A percentile compares a stretch with the other conserved stretches of the same genome.
phyloP scores from a whole-genome alignment of 2,329 filamentous ascomycete species.

The Endothia cerciana region DNA sequence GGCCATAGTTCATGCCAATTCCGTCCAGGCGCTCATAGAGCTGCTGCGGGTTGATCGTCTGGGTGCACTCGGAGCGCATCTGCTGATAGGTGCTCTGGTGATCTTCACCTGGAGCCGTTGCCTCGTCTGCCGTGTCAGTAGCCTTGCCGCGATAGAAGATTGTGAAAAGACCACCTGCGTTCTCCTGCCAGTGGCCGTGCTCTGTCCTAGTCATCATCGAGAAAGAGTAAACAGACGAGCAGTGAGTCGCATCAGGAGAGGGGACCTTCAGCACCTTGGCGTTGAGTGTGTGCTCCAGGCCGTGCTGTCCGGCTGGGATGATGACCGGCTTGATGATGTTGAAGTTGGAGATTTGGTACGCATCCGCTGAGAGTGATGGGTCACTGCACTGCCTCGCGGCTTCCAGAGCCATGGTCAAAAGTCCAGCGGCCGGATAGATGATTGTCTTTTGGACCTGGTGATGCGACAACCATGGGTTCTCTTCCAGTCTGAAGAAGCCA shows the following conservation, averaged over 20 bases:
- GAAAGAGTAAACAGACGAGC: constrained; percentile 41
- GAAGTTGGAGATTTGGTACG: constrained; percentile 50
- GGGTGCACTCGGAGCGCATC: constrained; percentile 37
- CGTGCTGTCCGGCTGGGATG: constrained; percentile 49
- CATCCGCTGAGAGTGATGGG: constrained; percentile 6
- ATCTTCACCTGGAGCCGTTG: constrained; percentile 29
- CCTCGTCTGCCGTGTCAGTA: not conserved
- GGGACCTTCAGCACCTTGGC: constrained; percentile 39
- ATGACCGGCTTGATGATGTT: constrained; percentile 56
- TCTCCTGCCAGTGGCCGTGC: constrained; percentile 46
- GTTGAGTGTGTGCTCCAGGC: constrained; percentile 55
- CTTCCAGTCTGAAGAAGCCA: constrained; percentile 51
- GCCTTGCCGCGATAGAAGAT: constrained; percentile 33
- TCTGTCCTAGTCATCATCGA: constrained; percentile 51
- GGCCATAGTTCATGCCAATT: constrained; percentile 56
- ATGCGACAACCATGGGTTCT: constrained; percentile 57
- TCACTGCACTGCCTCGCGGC: constrained; percentile 43
- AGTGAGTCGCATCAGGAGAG: constrained; percentile 15
- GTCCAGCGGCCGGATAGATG: constrained; percentile 56
- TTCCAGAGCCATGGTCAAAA: constrained; percentile 54
- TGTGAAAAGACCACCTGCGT: constrained; percentile 42
- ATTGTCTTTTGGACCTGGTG: constrained; percentile 55
- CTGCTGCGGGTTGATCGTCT: constrained; percentile 46
- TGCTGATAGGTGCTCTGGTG: constrained; percentile 31
- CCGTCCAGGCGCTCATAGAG: constrained; percentile 55